Evolutionary conservation across 257 asterid genomes (phyloP).

Genomic region (Lantana camara): DNA sequence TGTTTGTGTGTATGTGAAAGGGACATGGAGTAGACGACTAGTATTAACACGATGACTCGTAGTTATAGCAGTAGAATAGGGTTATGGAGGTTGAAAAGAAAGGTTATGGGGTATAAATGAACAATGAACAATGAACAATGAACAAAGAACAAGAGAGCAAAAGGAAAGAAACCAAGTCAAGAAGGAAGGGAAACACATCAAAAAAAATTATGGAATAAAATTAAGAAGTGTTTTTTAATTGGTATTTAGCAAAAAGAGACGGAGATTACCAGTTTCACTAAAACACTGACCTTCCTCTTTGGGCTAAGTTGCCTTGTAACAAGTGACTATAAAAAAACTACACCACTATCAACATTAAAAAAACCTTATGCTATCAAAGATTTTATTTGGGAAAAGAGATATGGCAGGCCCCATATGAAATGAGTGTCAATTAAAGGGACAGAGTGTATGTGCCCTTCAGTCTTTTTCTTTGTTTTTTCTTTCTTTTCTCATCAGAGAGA

Average conservation of each 20-base stretch:
- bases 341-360: neutral
- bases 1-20: conserved; percentile 18
- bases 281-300: conserved; percentile 38
- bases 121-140: conserved; percentile 25
- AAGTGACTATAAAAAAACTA: conserved; percentile 34
- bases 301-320: conserved; percentile 40
- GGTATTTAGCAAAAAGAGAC: too few relatives aligned
- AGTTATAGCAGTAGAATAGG: conserved; percentile 28
- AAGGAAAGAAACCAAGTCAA: conserved; percentile 12
- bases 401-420: conserved; percentile 30
- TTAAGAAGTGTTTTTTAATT: too few relatives aligned
- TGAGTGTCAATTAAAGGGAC: conserved; percentile 67
- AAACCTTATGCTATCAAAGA: neutral
- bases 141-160: neutral
- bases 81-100: conserved; percentile 20
- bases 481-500: neutral
- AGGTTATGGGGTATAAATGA: conserved; percentile 30
- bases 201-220: too few relatives aligned
- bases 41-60: neutral
- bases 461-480: neutral
- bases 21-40: conserved; percentile 23
- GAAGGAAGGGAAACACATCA: too few relatives aligned
- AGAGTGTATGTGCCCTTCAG: conserved; percentile 42
- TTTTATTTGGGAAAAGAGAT: conserved; percentile 31
- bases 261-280: conserved; percentile 25